These are phyloP conservation scores for Sarcodon sp. DNA, from an alignment of 768 basidiomycete genomes.

Conservation along the genomic window DNA sequence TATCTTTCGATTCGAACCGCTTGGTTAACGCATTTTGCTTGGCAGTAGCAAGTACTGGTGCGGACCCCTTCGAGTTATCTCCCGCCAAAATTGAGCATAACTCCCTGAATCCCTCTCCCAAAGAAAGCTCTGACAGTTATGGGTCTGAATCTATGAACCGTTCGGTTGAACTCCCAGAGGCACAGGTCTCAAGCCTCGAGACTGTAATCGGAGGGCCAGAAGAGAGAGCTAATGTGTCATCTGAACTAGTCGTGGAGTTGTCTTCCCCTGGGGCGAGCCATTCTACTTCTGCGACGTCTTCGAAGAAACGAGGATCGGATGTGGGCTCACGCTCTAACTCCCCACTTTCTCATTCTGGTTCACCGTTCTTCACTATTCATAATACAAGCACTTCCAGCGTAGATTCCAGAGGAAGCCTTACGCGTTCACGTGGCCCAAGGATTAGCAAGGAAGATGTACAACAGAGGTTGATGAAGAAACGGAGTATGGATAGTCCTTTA, in stretches of 20 bases:
- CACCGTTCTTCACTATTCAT: conserved; percentile 6
- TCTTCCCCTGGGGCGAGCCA: conserved; percentile 1
- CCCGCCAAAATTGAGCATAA: conserved; percentile 13
- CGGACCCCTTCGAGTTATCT: conserved; percentile 12
- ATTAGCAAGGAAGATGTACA: conserved; percentile 45
- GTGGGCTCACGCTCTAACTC: conserved; percentile 6
- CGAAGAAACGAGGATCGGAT: neutral
- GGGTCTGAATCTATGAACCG: conserved; percentile 8
- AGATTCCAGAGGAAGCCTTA: conserved; percentile 7
- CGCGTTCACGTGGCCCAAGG: conserved; percentile 20
- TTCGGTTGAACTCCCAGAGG: conserved; percentile 22
- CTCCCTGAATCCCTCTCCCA: conserved; percentile 12
- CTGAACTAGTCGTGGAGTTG: no score
- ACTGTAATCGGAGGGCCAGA: conserved; percentile 15
- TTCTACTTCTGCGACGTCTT: neutral
- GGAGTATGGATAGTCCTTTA: conserved; percentile 30
- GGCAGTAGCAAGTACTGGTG: conserved; percentile 1
- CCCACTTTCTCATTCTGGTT: conserved; percentile 7
- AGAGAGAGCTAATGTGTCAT: conserved; percentile 1
- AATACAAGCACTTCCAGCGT: conserved; percentile 10
- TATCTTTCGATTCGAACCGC: neutral
- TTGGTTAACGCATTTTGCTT: neutral
- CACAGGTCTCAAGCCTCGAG: conserved; percentile 21
- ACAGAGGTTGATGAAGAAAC: conserved; percentile 29
- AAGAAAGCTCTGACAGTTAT: conserved; percentile 3